phyloP scores from a whole-genome alignment of 768 basidiomycete genomes.

The Clavulina sp. region DNA sequence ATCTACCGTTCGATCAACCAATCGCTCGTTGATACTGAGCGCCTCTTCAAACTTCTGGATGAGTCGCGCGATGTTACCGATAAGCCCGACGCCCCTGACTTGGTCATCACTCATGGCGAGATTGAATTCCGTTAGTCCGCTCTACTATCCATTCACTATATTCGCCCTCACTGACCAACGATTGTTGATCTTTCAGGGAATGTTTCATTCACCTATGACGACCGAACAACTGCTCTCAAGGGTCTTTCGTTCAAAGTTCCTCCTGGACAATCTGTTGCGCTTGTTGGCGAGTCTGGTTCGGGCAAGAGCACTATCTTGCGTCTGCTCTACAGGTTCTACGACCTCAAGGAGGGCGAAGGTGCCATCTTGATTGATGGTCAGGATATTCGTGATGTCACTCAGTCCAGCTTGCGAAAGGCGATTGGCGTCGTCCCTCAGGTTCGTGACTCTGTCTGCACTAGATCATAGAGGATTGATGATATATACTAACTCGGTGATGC shows the following conservation, averaged over 20 bases:
- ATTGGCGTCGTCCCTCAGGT: constrained; percentile 89
- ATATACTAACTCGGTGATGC: no score
- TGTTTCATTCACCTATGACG: constrained; percentile 75
- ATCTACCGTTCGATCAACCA: constrained; percentile 64
- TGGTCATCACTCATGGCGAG: constrained; percentile 54
- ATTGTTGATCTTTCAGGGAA: constrained; percentile 49
- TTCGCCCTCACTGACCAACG: not conserved
- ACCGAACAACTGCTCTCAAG: constrained; percentile 47
- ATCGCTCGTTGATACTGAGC: constrained; percentile 68
- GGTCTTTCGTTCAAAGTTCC: constrained; percentile 78
- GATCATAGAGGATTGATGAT: no score
- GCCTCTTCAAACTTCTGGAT: constrained; percentile 59
- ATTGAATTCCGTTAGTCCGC: constrained; percentile 64
- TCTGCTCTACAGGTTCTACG: constrained; percentile 87
- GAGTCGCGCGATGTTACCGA: constrained; percentile 77
- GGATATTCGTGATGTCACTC: constrained; percentile 77
- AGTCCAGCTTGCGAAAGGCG: constrained; percentile 54
- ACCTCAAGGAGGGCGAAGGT: constrained; percentile 61
- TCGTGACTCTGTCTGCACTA: no score
- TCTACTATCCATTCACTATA: not conserved
- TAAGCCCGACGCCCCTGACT: constrained; percentile 52
- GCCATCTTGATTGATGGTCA: constrained; percentile 71
- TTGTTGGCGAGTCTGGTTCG: constrained; percentile 70
- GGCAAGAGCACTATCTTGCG: constrained; percentile 75
- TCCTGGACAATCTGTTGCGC: constrained; percentile 71